These are phyloP conservation scores for Nitzschia sp. DNA, from an alignment of 108 stramenopile genomes.

Conservation along the genomic window DNA sequence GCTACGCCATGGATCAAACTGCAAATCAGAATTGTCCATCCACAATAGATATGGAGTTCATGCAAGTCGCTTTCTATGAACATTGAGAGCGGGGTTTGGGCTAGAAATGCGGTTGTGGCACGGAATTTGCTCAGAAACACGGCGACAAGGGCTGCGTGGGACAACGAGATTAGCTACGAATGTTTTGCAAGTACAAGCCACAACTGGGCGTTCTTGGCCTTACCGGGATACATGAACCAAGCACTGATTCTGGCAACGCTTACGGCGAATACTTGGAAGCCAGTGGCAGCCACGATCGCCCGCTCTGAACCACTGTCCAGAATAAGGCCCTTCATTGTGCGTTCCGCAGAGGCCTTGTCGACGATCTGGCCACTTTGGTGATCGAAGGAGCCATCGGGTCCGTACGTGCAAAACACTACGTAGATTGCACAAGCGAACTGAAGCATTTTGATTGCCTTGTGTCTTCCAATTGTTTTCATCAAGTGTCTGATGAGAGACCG, in stretches of 20 bases:
- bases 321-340: constrained; percentile 40
- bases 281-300: constrained; percentile 36
- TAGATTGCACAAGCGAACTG: constrained; percentile 33
- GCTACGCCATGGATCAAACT: constrained; percentile 37
- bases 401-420: constrained; percentile 37
- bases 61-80: constrained; percentile 41
- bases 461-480: too few species aligned
- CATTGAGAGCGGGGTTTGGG: constrained; percentile 37
- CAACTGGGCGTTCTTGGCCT: too few species aligned
- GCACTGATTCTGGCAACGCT: constrained; percentile 41
- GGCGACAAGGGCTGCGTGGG: constrained; percentile 37
- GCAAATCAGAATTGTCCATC: constrained; percentile 39
- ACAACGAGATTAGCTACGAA: too few species aligned
- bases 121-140: constrained; percentile 49
- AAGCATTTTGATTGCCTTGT: constrained; percentile 29
- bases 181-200: too few species aligned
- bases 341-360: constrained; percentile 19
- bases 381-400: constrained; percentile 24
- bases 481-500: too few species aligned
- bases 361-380: constrained; percentile 19
- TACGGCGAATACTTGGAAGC: constrained; percentile 25
- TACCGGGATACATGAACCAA: constrained; percentile 47
- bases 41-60: constrained; percentile 49
- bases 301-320: constrained; percentile 34
- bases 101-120: constrained; percentile 40